phyloP scores from a whole-genome alignment of 2,329 filamentous ascomycete species.

The Pseudophaeomoniella oleicola region DNA sequence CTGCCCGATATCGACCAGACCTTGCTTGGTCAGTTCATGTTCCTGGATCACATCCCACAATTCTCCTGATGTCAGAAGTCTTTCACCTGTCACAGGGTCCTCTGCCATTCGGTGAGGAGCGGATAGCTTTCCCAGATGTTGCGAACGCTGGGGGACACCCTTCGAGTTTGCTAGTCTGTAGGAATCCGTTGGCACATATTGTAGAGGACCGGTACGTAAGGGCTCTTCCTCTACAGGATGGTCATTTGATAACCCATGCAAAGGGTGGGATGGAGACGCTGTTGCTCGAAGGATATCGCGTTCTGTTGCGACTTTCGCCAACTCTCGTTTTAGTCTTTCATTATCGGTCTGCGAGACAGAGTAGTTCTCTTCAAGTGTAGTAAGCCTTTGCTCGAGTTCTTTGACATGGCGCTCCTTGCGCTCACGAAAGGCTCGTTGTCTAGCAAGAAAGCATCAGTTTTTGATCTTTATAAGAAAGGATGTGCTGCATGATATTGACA shows the following conservation, averaged over 20 bases:
- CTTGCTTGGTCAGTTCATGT: conserved; percentile 62
- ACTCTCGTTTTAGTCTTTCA: conserved; percentile 67
- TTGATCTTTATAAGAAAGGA: not conserved
- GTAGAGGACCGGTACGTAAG: conserved; percentile 50
- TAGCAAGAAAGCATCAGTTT: conserved; percentile 22
- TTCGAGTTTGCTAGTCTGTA: conserved; percentile 40
- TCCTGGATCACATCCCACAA: conserved; percentile 83
- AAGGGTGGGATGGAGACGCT: conserved; percentile 27
- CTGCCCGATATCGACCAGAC: conserved; percentile 65
- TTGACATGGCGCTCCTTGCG: conserved; percentile 90
- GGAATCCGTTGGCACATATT: conserved; percentile 59
- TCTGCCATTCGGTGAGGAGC: conserved; percentile 56
- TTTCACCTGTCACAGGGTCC: conserved; percentile 49
- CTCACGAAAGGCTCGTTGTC: conserved; percentile 90
- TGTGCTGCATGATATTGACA: conserved; percentile 16
- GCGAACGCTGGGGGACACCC: conserved; percentile 11
- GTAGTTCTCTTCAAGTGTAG: conserved; percentile 58
- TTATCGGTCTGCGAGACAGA: conserved; percentile 66
- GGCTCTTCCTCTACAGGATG: conserved; percentile 20
- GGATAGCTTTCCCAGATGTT: conserved; percentile 42
- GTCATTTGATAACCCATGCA: conserved; percentile 26
- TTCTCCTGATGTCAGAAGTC: conserved; percentile 58
- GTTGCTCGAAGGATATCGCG: conserved; percentile 87
- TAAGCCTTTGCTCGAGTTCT: conserved; percentile 78
- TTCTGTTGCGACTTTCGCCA: conserved; percentile 74